Percentiles rank a stretch among this genome's conserved stretches.
phyloP scores from a whole-genome alignment of 495 filamentous ascomycete genomes.

The Talaromyces nanjingensis region DNA sequence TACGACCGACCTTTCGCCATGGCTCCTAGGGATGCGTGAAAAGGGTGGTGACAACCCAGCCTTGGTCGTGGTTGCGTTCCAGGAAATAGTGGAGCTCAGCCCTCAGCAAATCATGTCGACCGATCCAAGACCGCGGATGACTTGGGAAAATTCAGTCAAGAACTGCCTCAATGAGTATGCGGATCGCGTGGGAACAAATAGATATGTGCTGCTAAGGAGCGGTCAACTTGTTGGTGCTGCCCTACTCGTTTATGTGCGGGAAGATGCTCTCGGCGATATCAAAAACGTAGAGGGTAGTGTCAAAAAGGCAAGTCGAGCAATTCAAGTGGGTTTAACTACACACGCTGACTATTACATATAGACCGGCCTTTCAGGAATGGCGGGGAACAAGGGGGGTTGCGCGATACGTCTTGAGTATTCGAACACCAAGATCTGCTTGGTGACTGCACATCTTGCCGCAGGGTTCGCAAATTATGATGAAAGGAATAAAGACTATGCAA shows the following conservation, averaged over 20 bases:
- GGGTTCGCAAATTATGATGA: constrained; percentile 98
- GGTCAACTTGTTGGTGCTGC: constrained; percentile 95
- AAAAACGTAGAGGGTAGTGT: constrained; percentile 95
- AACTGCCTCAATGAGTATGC: constrained; percentile 66
- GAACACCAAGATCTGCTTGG: constrained; percentile 89
- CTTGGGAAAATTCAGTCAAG: constrained; percentile 80
- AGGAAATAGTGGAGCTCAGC: constrained; percentile 94
- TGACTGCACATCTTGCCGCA: constrained; percentile 93
- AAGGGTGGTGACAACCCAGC: constrained; percentile 24
- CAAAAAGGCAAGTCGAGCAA: constrained; percentile 58
- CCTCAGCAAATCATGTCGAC: constrained; percentile 99
- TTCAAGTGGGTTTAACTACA: neutral
- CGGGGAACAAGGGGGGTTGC: constrained; percentile 96
- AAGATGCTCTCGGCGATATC: constrained; percentile 66
- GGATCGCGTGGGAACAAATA: constrained; percentile 52
- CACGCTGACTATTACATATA: constrained; percentile 19
- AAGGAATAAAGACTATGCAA: constrained; percentile 84
- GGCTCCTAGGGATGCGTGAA: constrained; percentile 63
- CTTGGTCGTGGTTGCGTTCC: constrained; percentile 85
- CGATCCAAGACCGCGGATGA: constrained; percentile 74
- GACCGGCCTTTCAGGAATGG: constrained; percentile 95
- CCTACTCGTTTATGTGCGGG: constrained; percentile 80
- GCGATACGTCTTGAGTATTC: constrained; percentile 94
- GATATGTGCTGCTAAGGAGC: constrained; percentile 82
- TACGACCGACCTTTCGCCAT: constrained; percentile 71